Base-by-base conservation (phyloP, 1,284 basidiomycete genomes). In the Ganoderma resinaceum region DNA sequence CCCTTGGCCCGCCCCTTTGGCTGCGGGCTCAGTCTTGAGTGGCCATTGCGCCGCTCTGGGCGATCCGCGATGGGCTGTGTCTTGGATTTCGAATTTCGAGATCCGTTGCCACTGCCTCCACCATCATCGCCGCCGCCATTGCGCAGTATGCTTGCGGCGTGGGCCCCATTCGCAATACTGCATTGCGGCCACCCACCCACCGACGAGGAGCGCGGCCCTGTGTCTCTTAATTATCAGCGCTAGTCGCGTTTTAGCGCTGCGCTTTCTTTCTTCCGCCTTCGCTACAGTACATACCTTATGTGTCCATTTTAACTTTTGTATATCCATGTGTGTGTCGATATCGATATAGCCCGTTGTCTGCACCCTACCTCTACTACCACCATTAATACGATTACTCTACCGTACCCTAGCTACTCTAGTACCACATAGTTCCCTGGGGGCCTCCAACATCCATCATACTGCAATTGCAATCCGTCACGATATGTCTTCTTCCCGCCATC, bases 181-280 rank as follows among this genome's bases (percentile, higher is more conserved):
- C 46, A 23, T 23, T 42, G 49, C 40, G 49, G 12, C 33, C 58
- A 53, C 62, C 33, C 40, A 31, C 61, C 37, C 29, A 16, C 58
- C 23, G 23, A 49, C 23, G 46, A 49, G 46, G 23, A 20, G 46
- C 8, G 46, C 46, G 46, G 7, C 46, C 11, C 23, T 49, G 46
- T 26, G 23, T 14, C 46, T 23, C 46, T 49, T 70, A 69, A 72
- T 70, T 72, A 72, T 70, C 55, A 64, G 69, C 72, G 73, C 73
- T 66, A 71, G 73, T 63, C 73, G 73, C 70, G 66, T 40, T 62
- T 66, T 38, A 35, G 65, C 46, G 26, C 35, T 62, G 43, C 66
- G 65, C 68, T 60, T 58, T 66, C 66, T 58, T 61, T 23, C 23
- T 64, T 59, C n/a, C 65, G 42, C 65, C 26, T 63, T 65, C 63